Evolutionary conservation across 164 flowering plant species (phyloP).

Genomic region (Houttuynia cordata): DNA sequence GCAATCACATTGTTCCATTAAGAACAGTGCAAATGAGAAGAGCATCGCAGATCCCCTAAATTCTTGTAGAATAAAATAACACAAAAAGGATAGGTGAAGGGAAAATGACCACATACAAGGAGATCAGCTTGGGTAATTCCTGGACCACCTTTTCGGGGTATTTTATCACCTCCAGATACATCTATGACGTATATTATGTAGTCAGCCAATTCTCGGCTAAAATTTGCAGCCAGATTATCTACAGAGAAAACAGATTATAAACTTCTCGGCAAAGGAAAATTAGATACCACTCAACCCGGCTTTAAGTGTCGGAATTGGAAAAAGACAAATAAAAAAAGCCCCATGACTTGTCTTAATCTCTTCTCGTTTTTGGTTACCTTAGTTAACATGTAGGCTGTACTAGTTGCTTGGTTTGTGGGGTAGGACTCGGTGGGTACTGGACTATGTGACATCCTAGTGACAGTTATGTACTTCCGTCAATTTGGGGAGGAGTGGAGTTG

Average conservation of each 20-base stretch:
- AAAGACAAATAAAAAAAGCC: too few relatives aligned
- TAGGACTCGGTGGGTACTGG: too few relatives aligned
- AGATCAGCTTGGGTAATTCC: conserved; percentile 98
- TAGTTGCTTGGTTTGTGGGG: too few relatives aligned
- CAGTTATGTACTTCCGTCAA: too few relatives aligned
- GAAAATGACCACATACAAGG: conserved; percentile 35
- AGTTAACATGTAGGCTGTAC: too few relatives aligned
- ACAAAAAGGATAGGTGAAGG: background rate
- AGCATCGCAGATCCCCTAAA: background rate
- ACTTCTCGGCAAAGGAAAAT: background rate
- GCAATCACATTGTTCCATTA: background rate
- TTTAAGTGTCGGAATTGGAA: too few relatives aligned
- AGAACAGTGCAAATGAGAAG: background rate
- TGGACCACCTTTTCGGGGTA: conserved; percentile 97
- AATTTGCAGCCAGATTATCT: conserved; percentile 97
- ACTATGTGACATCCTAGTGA: too few relatives aligned
- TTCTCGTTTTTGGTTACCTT: too few relatives aligned
- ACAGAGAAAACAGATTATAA: conserved; percentile 14
- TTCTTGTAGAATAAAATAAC: background rate
- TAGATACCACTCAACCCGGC: too few relatives aligned
- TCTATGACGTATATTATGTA: conserved; percentile 93
- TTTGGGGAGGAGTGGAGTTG: too few relatives aligned
- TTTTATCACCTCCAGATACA: conserved; percentile 94
- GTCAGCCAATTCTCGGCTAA: conserved; percentile 96
- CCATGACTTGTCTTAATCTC: too few relatives aligned